Evolutionary conservation across 2,329 filamentous ascomycete genomes (phyloP).

Genomic region (Lachnellula cervina): DNA sequence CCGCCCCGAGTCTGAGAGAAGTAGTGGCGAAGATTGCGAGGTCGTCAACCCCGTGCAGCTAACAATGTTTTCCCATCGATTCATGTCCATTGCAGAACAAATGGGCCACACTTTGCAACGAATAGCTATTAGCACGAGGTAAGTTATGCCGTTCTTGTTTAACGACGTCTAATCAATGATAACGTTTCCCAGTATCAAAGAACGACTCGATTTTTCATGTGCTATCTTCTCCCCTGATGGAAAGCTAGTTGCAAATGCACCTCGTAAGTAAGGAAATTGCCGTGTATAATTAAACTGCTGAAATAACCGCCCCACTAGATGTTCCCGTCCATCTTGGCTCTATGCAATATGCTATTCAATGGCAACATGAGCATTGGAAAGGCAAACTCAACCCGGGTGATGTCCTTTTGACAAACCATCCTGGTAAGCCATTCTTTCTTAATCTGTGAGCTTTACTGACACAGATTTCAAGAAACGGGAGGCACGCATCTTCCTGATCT

Average conservation of each 20-base stretch:
- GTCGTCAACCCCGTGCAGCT: constrained; percentile 56
- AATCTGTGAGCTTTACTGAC: no score
- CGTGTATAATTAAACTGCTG: no score
- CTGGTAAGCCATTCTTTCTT: constrained; percentile 37
- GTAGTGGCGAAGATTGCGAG: constrained; percentile 48
- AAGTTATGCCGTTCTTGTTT: no score
- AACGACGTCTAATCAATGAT: constrained; percentile 46
- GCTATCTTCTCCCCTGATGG: constrained; percentile 71
- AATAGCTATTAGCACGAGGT: no score
- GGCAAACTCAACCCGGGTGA: constrained; percentile 71
- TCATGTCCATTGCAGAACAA: constrained; percentile 80
- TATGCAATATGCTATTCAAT: constrained; percentile 46
- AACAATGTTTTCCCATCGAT: constrained; percentile 72
- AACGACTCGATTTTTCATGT: constrained; percentile 75
- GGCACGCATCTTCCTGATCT: constrained; percentile 82
- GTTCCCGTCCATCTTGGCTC: constrained; percentile 44
- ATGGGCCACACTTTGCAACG: constrained; percentile 68
- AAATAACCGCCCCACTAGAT: constrained; percentile 32
- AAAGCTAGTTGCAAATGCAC: constrained; percentile 75
- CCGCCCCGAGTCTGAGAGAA: neutral
- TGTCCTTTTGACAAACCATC: constrained; percentile 77
- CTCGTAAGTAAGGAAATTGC: constrained; percentile 30
- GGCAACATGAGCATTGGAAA: constrained; percentile 72
- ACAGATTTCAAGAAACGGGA: constrained; percentile 36
- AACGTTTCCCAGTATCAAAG: constrained; percentile 75